phyloP scores from a whole-genome alignment of 192 early-diverging fungal genomes.

The Backusella circina region DNA sequence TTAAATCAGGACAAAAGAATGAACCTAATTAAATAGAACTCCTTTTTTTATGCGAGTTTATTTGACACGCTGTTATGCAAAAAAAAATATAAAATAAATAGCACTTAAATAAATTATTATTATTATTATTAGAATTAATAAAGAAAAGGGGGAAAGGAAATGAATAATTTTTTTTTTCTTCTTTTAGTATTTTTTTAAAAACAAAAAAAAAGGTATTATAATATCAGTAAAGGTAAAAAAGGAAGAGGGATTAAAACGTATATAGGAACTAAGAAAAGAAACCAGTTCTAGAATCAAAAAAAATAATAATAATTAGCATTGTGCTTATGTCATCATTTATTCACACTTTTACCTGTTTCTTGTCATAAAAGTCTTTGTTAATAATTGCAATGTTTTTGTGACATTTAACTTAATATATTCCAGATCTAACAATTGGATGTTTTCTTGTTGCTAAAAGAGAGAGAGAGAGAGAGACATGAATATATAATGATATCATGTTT shows the following conservation, averaged over 20 bases:
- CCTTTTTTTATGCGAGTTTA: not conserved
- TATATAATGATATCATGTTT: not conserved
- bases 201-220: not conserved
- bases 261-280: slow-evolving; percentile 16
- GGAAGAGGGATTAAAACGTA: not conserved
- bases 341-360: slow-evolving; percentile 38
- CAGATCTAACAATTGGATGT: slow-evolving; percentile 77
- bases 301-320: not conserved
- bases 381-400: slow-evolving; percentile 65
- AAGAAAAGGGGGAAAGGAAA: not conserved
- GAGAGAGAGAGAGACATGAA: not conserved
- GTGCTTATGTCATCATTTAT: not conserved
- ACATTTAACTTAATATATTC: slow-evolving; percentile 93
- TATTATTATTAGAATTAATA: not conserved
- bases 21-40: no score
- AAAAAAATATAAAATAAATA: no score
- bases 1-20: no score
- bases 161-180: slow-evolving; percentile 1
- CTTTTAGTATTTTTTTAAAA: not conserved
- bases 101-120: not conserved
- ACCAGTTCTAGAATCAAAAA: slow-evolving; percentile 7
- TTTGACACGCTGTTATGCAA: not conserved
- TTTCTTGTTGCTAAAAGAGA: slow-evolving; percentile 77
- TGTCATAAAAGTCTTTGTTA: slow-evolving; percentile 77
- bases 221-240: not conserved